These are phyloP conservation scores for Cyclotella choctawhatcheeana DNA, from an alignment of 108 stramenopile species.

Conservation along the genomic window DNA sequence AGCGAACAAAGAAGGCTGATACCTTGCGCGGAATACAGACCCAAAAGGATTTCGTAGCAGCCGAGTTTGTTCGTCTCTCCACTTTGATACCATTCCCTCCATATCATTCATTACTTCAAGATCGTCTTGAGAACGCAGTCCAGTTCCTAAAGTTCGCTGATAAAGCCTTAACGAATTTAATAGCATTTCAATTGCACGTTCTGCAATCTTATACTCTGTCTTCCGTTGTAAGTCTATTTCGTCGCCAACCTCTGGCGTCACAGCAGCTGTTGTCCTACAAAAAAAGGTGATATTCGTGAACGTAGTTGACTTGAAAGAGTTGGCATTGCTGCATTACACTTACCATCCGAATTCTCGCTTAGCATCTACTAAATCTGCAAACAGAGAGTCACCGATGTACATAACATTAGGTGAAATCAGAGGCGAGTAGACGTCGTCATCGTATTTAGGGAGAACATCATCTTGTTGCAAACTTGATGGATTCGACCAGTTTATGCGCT, in stretches of 20 bases:
- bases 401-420: slow-evolving; percentile 79
- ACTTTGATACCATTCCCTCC: slow-evolving; percentile 75
- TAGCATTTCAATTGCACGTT: slow-evolving; percentile 76
- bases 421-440: slow-evolving; percentile 46
- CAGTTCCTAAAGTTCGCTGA: slow-evolving; percentile 69
- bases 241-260: slow-evolving; percentile 77
- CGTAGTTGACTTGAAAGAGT: neutral
- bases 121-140: slow-evolving; percentile 62
- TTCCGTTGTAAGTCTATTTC: slow-evolving; percentile 70
- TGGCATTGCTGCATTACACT: neutral
- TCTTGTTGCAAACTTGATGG: neutral
- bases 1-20: slow-evolving; percentile 70
- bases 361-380: slow-evolving; percentile 98
- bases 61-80: slow-evolving; percentile 78
- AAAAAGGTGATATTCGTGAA: too few species aligned
- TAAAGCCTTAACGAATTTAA: slow-evolving; percentile 65
- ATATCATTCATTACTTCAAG: slow-evolving; percentile 65
- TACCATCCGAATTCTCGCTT: slow-evolving; percentile 90
- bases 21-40: slow-evolving; percentile 83
- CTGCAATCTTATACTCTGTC: slow-evolving; percentile 59
- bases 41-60: slow-evolving; percentile 88
- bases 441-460: slow-evolving; percentile 21
- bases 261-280: slow-evolving; percentile 83
- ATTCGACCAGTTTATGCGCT: slow-evolving; percentile 66
- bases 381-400: slow-evolving; percentile 96